These are phyloP conservation scores for Phytopythium vexans DNA, from an alignment of 352 stramenopile species.

Conservation along the genomic window DNA sequence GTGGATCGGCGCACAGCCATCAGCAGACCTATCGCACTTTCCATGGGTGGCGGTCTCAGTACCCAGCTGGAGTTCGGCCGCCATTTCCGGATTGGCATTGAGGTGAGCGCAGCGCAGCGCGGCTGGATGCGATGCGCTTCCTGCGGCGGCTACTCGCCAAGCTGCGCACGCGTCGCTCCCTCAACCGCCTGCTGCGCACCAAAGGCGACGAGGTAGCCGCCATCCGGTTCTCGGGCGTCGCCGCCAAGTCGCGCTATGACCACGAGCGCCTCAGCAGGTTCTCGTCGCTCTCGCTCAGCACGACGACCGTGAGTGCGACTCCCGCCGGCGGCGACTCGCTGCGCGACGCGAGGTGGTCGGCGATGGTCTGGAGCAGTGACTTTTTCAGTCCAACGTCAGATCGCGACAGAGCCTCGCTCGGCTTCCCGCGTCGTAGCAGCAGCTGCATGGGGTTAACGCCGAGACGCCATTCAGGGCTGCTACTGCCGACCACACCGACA, in stretches of 20 bases:
- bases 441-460: no score
- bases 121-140: conserved; percentile 2
- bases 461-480: no score
- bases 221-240: conserved; percentile 1
- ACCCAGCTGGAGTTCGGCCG: no score
- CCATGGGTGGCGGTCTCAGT: no score
- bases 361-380: conserved; percentile 3
- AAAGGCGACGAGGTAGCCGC: conserved; percentile 3
- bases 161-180: conserved; percentile 3
- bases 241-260: neutral
- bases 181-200: conserved; percentile 5
- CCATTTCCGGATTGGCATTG: no score
- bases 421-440: no score
- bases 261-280: neutral
- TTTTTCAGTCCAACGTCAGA: neutral
- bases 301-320: neutral
- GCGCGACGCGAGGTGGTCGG: neutral
- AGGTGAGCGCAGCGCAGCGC: neutral
- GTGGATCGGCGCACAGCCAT: no score
- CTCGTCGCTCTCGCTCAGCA: neutral
- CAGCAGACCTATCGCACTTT: no score
- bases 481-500: neutral
- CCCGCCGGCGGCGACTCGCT: neutral
- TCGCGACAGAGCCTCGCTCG: no score
- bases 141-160: neutral